Conservation (phyloP, 225 moss, liverwort and hornwort species). For the Physcomitrellopsis africana region DNA sequence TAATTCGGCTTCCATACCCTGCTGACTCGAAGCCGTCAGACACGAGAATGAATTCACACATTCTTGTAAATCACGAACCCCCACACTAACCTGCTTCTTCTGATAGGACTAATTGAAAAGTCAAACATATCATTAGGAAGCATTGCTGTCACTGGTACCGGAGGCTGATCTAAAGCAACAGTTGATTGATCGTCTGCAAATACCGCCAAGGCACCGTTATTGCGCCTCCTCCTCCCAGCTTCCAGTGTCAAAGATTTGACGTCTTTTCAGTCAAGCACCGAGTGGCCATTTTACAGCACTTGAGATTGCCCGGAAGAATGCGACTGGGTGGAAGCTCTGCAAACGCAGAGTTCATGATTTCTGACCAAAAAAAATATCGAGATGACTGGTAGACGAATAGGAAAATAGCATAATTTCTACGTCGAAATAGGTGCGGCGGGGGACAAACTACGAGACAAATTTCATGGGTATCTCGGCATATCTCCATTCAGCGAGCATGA, state of each 20-base stretch:
- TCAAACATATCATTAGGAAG: neutral
- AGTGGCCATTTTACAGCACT: neutral
- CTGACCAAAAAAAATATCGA: too few species aligned
- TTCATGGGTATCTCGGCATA: too few species aligned
- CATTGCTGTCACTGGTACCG: conserved; percentile 2
- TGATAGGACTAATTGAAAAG: neutral
- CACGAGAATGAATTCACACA: conserved; percentile 23
- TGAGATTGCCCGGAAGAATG: too few species aligned
- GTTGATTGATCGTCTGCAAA: neutral
- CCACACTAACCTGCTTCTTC: conserved; percentile 6
- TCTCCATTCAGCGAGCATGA: too few species aligned
- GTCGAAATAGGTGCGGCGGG: too few species aligned
- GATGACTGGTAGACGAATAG: too few species aligned
- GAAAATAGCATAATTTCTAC: too few species aligned
- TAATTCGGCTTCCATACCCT: conserved; percentile 12
- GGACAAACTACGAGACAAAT: too few species aligned
- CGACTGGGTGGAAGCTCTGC: too few species aligned
- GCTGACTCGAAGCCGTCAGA: conserved; percentile 19
- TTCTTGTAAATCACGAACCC: neutral
- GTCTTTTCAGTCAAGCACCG: neutral
- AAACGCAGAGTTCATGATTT: too few species aligned
- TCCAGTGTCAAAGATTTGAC: neutral
- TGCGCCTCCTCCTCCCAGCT: neutral
- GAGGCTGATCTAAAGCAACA: conserved; percentile 9
- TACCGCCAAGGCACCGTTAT: neutral